Base-by-base conservation (phyloP, 1,139 yeast species). In the Suzukiozyma palmioleophila region DNA sequence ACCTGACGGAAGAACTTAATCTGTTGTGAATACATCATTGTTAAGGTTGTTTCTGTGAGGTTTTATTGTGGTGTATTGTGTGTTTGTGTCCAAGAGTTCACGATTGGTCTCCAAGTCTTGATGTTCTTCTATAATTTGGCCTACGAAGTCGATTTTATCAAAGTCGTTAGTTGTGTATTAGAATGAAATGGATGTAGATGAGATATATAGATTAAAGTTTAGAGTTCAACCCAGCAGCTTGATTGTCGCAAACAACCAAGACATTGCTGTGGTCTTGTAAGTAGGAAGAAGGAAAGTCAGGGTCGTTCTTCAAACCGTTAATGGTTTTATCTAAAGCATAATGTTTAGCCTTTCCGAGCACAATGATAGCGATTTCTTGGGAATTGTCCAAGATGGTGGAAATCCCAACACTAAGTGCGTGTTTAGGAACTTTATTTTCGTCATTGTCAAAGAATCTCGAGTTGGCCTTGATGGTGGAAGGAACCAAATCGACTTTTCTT, bases 361-460 rank as follows among this genome's bases (percentile, higher is more conserved):
- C 79, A 25, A 75, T 64, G 30, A 75, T 60, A 18, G 73, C 67
- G 16, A 79, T 61, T 51, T 78, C 83, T 37, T 75, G 67, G 2
- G 84, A 71, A 51, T 73, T 76, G 45, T 75, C 81, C 51, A 79
- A 62, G 27, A 78, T 73, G n/a, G 84, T 79, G 13, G 83, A 69
- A 40, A 79, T 77, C 18, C 84, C 84, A 25, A 79, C 84, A 26
- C 78, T 69, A 34, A 79, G 63, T 0, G 84, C 84, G 39, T 50
- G 60, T 40, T 60, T 66, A 2, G 84, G 84, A 31, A 79, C 84
- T 46, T 74, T 69, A 12, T 62, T 54, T 34, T 50, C 51, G 48
- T 74, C 75, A 44, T 73, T 68, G 36, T 57, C 64, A 48, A 78
- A 79, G 51, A 79, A 79, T 39, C 84, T 62, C 12, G 77, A 69